Evolutionary conservation across 768 basidiomycete genomes (phyloP), one percentile per base, ranked within the genome.

Genomic region (Podaxis sp.): DNA sequence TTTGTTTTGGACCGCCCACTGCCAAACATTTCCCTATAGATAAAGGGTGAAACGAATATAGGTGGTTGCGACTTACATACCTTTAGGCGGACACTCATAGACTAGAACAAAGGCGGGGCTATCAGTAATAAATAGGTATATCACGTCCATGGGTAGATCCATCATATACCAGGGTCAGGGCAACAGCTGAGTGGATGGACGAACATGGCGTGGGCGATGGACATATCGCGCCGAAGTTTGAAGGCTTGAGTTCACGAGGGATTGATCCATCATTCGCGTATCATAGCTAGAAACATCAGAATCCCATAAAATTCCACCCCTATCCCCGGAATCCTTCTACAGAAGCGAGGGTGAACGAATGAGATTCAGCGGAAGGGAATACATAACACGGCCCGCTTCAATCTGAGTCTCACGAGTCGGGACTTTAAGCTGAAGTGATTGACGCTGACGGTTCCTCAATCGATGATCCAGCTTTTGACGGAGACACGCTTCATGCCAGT

Each of bases 191-290:
- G 8, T 33, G 33, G 8, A 9, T 9, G 33, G 33, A 9, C 33
- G 2, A 33, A 33, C 33, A 6, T 33, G 7, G 33, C 8, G 33
- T 33, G 33, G 9, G 33, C 8, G 2, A 33, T 33, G 8, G 33
- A 33, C 15, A 46, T 17, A 19, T 46, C 44, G 19, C 44, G 19
- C 7, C n/a, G 44, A 46, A 46, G 17, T 19, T 3, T 46, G 15
- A 13, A 46, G n/a, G 19, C 44, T 5, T 15, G 12, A 56, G 26
- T 8, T 8, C 24, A 57, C 44, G 24, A 57, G 11, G 15, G 6
- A 60, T 42, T 61, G 59, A 61, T 61, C 59, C 59, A 54, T 15
- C 52, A 17, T 44, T 53, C 59, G 40, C 59, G 59, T 53, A 61
- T 61, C 59, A 54, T 61, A 39, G 44, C 52, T 17, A 60, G 52